phyloP scores from a whole-genome alignment of 805 yeast species.

The Lipomyces kockii region DNA sequence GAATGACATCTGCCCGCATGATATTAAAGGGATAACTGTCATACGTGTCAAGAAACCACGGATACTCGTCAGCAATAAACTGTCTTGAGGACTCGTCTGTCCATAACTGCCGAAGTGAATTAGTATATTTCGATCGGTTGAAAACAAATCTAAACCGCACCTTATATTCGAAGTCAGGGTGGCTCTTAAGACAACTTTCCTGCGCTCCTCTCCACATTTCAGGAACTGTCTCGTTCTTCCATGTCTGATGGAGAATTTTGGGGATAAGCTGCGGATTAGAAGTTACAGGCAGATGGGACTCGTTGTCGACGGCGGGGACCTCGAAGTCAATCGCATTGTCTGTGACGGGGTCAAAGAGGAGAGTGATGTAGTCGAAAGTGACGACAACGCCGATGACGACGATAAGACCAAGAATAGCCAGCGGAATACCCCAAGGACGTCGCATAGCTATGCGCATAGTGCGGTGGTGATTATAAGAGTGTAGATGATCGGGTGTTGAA shows the following conservation, averaged over 20 bases:
- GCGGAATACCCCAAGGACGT: conserved; percentile 29
- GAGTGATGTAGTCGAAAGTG: conserved; percentile 35
- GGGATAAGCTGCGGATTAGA: conserved; percentile 64
- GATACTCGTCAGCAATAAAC: conserved; percentile 76
- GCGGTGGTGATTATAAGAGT: too few relatives aligned
- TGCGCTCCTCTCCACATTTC: conserved; percentile 82
- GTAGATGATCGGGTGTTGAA: too few relatives aligned
- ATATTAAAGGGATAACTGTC: conserved; percentile 80
- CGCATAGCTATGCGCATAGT: conserved; percentile 17
- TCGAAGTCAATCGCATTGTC: conserved; percentile 35
- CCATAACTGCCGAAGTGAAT: conserved; percentile 61
- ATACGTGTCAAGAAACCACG: conserved; percentile 84
- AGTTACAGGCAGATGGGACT: conserved; percentile 14
- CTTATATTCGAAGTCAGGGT: conserved; percentile 82
- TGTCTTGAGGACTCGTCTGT: conserved; percentile 82
- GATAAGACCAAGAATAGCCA: conserved; percentile 26
- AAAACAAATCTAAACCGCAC: conserved; percentile 10
- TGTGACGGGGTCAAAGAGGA: conserved; percentile 36
- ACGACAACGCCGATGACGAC: conserved; percentile 30
- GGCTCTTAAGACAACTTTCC: conserved; percentile 71
- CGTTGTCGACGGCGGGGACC: conserved; percentile 22
- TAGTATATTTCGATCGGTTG: not conserved
- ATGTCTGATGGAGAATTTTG: conserved; percentile 90
- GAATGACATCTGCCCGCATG: conserved; percentile 86
- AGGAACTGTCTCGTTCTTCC: conserved; percentile 78